phyloP scores from a whole-genome alignment of 2,329 filamentous ascomycete genomes.

The Fusarium denticulatum region DNA sequence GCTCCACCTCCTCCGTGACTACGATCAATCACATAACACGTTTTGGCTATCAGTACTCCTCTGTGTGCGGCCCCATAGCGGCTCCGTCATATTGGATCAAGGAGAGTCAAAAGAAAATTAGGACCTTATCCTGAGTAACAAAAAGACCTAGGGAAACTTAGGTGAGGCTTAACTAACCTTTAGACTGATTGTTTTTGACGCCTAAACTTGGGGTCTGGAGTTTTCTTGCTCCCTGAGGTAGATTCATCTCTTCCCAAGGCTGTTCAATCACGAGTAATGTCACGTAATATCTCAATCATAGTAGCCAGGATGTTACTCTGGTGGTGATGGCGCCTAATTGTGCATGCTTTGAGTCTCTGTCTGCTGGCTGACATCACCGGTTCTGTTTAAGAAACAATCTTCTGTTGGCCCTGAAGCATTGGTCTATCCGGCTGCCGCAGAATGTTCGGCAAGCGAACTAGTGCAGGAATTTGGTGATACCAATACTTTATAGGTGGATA shows the following conservation, averaged over 20 bases:
- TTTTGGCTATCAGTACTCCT: conserved; percentile 21
- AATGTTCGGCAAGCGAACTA: conserved; percentile 7
- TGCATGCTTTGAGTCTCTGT: background rate
- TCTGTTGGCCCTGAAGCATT: conserved; percentile 5
- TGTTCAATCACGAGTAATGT: background rate
- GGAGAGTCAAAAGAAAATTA: background rate
- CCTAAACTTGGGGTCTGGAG: background rate
- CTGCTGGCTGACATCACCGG: background rate
- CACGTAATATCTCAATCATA: background rate
- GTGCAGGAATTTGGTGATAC: background rate
- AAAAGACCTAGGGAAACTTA: background rate
- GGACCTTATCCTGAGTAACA: background rate
- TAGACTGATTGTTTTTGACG: background rate
- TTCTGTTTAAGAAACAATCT: background rate
- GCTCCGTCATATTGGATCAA: conserved; percentile 13
- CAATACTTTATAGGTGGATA: background rate
- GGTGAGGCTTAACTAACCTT: background rate
- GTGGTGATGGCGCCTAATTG: background rate
- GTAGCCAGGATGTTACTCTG: background rate
- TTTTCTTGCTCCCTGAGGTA: background rate
- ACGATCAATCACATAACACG: conserved; percentile 41
- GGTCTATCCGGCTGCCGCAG: conserved; percentile 6
- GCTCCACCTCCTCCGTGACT: conserved; percentile 23
- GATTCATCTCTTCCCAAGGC: background rate
- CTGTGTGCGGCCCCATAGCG: conserved; percentile 26